Evolutionary conservation across 805 yeast species (phyloP), one percentile per base, ranked within the genome.

Genomic region (Candida nonsorbophila): DNA sequence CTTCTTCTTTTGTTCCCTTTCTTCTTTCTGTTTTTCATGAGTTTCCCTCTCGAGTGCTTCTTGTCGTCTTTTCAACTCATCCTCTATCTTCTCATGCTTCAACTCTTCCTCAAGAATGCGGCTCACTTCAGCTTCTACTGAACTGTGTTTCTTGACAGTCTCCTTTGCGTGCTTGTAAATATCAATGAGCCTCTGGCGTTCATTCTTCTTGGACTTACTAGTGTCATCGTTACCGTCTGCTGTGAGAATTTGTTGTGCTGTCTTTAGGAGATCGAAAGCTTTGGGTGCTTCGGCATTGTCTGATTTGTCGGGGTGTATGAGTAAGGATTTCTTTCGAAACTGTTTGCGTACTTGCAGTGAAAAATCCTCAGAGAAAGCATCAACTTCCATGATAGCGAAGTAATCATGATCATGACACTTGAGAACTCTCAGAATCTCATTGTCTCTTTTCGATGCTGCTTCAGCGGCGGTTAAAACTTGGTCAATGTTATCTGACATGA

Each of bases 271-370:
- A 42, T 76, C 80, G 49, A 80, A 80, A 2, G 86, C 86, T 18
- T 55, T 67, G 0, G 83, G 74, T 0, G 86, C 84, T n/a, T 62
- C 53, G 0, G 62, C 55, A 40, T 79, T 70, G 17, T 52, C 46
- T 1, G 74, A 64, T 44, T 77, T 78, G 46, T 80, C 88, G 0
- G 88, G 88, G 47, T 80, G 88, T 11, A 80, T 72, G 34, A 77
- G 51, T 20, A 80, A 53, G 2, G 86, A 77, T 46, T 74, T 77
- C 50, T 66, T 68, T 15, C 85, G 55, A 46, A 67, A 80, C 22
- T 55, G 41, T 34, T 61, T 69, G n/a, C n/a, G n/a, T n/a, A n/a
- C n/a, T n/a, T n/a, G n/a, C n/a, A n/a, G n/a, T n/a, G n/a, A n/a
- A 5, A 30, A 14, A 56, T 20, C 64, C 32, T 20, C 32, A 7